Base-by-base conservation (phyloP, 352 stramenopile genomes). In the Globisporangium paddicum region DNA sequence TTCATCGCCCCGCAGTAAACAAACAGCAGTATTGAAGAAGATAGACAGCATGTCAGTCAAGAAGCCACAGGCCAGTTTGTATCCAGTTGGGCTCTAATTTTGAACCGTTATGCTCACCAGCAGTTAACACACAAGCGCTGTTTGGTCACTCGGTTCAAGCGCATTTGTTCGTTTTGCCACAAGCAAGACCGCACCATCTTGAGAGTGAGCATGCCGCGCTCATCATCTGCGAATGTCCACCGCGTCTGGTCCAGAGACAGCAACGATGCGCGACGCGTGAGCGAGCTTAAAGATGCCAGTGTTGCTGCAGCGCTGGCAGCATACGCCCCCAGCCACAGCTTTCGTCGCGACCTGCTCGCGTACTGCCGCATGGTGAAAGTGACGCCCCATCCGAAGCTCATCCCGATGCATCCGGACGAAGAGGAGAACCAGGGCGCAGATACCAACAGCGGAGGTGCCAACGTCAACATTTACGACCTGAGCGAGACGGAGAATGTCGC, bases 311-410 rank as follows among this genome's bases (percentile, higher is more conserved):
- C 48, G n/a, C 42, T 78, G 38, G 55, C 47, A 55, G 51, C 54
- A 14, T 65, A 69, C 45, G 30, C 58, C 2, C 48, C 68, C 0
- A 62, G 71, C 38, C 65, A 75, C 37, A 66, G 56, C 28, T 87
- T 93, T 48, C 80, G 81, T 3, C 69, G 73, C 11, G 83, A 93
- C 58, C 26, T 90, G 37, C 67, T 90, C 5, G 68, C 69, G 44
- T 90, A 85, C 62, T 90, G 75, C 61, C 73, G 71, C 41, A 54
- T 86, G 13, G 62, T 70, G 2, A 62, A 73, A 30, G 64, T 90
- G 40, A 73, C 79, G 3, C 80, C 80, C 18, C 81, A 90, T 26
- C 83, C 83, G 0, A 78, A 87, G 50, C 60, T 93, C 14, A 68
- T 87, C 19, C 77, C 81, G 21, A 62, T 82, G 56, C 73, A 88